Evolutionary conservation across 441 rosid species (phyloP), one percentile per base, ranked within the genome.

Genomic region (Isatis lusitanica): DNA sequence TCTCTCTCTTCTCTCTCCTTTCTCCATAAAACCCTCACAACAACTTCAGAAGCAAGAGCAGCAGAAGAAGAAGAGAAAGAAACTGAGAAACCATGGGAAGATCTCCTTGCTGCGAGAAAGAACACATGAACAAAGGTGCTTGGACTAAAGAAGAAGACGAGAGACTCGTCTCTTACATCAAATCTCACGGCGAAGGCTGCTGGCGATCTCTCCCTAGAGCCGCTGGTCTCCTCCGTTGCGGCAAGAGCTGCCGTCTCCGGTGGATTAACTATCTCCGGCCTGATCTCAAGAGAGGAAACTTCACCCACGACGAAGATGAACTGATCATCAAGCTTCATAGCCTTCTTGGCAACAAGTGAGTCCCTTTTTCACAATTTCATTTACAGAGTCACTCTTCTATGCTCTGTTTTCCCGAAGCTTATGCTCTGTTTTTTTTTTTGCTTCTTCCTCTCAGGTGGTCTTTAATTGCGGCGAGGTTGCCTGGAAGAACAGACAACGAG

Each of bases 101-200:
- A 86, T 93, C 98, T 76, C 98, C 98, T 78, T 93, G 98, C 35
- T 93, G 97, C 40, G 98, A 93, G 80, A 93, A 93, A 63, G 92
- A 90, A 16, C 97, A 93, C 78, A 90, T 95, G 35, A 93, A 93
- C 85, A 93, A 90, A 79, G 98, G 98, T 16, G 98, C 98, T 21
- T 93, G 98, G 98, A 89, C 95, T 63, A 93, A 90, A 63, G 98
- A 93, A 79, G 98, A 93, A 83, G 98, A 93, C 15, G 93, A 93
- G 70, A 84, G 92, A 16, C 95, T 93, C 56, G 83, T 90, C 51
- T 81, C 93, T 46, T 93, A 93, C 74, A 93, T 93, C 68, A 81
- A 88, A 63, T 86, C 92, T 44, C 90, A 93, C 9, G 98, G 98
- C 0, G 95, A 93, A 79, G 98, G 98, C 7, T 93, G 98, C 63